Evolutionary conservation across 345 rosid species (phyloP).

Genomic region (Eucalyptus marginata): DNA sequence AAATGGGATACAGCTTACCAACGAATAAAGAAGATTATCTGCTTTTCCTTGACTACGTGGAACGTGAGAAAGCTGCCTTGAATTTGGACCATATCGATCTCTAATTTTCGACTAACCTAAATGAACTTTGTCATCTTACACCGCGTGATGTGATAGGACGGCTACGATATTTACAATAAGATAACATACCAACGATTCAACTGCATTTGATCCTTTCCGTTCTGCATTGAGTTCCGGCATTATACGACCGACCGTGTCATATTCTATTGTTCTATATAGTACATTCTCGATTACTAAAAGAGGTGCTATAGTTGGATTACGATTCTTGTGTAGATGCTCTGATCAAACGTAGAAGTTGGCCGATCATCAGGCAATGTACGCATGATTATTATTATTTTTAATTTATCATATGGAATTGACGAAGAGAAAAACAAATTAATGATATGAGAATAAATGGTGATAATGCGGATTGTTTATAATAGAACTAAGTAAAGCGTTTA

Average conservation of each 20-base stretch:
- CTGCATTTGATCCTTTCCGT: neutral
- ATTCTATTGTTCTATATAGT: neutral
- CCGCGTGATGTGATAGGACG: neutral
- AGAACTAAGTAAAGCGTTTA: neutral
- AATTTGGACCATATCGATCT: neutral
- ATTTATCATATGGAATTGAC: neutral
- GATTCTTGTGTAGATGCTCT: neutral
- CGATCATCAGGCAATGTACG: neutral
- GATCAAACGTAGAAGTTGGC: neutral
- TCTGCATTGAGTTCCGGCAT: neutral
- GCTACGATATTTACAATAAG: neutral
- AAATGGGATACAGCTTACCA: neutral
- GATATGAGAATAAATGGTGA: neutral
- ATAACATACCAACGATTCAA: neutral
- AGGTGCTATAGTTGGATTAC: neutral
- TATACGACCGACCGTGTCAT: neutral
- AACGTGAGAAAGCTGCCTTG: neutral
- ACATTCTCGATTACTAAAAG: neutral
- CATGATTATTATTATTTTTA: neutral
- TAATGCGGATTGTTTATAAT: neutral
- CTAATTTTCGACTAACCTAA: neutral
- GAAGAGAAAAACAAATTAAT: neutral
- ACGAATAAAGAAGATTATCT: neutral
- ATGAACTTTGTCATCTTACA: neutral
- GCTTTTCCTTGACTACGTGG: neutral